Evolutionary conservation across 352 stramenopile genomes (phyloP).

Genomic region (Phytophthora brassicae): DNA sequence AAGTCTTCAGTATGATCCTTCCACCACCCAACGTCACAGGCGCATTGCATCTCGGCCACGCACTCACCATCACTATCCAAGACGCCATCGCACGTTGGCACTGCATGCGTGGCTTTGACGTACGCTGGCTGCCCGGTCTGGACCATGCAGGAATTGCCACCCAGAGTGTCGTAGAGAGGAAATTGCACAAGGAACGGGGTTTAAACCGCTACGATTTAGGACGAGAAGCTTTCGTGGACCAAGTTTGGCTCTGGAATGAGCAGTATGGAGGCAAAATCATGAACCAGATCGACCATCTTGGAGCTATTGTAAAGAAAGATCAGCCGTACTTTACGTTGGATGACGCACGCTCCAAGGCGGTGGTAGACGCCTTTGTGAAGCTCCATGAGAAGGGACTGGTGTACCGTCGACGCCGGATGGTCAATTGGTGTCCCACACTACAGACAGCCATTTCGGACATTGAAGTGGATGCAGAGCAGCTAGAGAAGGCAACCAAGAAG

Average conservation of each 20-base stretch:
- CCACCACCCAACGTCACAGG: constrained; percentile 98
- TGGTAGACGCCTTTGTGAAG: constrained; percentile 69
- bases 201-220: constrained; percentile 94
- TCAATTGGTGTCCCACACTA: constrained; percentile 97
- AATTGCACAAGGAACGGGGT: constrained; percentile 94
- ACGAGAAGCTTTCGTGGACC: constrained; percentile 95
- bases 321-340: constrained; percentile 99
- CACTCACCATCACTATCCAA: constrained; percentile 96
- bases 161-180: constrained; percentile 98
- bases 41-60: constrained; percentile 97
- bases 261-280: constrained; percentile 97
- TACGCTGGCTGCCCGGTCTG: constrained; percentile 96
- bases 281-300: constrained; percentile 93
- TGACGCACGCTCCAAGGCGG: constrained; percentile 82
- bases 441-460: constrained; percentile 96
- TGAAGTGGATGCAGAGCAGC: constrained; percentile 97
- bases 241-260: constrained; percentile 98
- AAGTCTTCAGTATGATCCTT: constrained; percentile 86
- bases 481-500: constrained; percentile 89
- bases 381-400: constrained; percentile 98
- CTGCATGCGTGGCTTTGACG: constrained; percentile 97
- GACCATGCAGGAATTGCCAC: constrained; percentile 99
- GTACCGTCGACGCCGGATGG: constrained; percentile 95
- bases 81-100: constrained; percentile 97
- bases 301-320: constrained; percentile 95